Conservation (phyloP, 352 stramenopile genomes). For the Phytophthora pseudosyringae region DNA sequence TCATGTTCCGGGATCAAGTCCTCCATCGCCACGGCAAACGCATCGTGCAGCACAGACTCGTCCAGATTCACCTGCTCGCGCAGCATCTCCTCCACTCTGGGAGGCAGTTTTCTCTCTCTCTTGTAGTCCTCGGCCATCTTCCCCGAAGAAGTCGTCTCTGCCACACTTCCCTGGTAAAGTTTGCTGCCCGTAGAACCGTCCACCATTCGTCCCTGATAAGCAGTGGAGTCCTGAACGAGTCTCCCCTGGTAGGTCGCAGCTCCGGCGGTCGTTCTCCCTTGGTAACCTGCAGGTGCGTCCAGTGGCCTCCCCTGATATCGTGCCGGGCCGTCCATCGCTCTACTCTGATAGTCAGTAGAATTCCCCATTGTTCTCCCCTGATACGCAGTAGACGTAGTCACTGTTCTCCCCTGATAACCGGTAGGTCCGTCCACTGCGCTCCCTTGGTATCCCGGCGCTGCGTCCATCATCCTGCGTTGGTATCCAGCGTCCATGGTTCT, state of each 20-base stretch:
- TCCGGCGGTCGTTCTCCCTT: slow-evolving; percentile 1
- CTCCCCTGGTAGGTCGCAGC: slow-evolving; percentile 7
- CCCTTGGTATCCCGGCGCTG: slow-evolving; percentile 3
- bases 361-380: slow-evolving; percentile 10
- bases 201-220: slow-evolving; percentile 8
- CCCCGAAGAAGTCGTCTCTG: slow-evolving; percentile 3
- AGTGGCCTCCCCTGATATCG: slow-evolving; percentile 19
- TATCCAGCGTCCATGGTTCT: slow-evolving; percentile 9
- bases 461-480: slow-evolving; percentile 8
- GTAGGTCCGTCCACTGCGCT: slow-evolving; percentile 4
- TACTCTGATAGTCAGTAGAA: slow-evolving; percentile 16
- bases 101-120: slow-evolving; percentile 30
- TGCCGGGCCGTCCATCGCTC: slow-evolving; percentile 6
- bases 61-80: slow-evolving; percentile 48
- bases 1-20: slow-evolving; percentile 62
- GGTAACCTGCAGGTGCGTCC: slow-evolving; percentile 3
- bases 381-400: neutral
- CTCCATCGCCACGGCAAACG: slow-evolving; percentile 61
- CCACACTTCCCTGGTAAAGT: slow-evolving; percentile 16
- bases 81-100: slow-evolving; percentile 35
- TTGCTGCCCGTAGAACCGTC: slow-evolving; percentile 6
- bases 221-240: slow-evolving; percentile 6
- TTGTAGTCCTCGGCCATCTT: slow-evolving; percentile 42
- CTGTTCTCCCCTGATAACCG: slow-evolving; percentile 17
- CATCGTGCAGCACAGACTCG: slow-evolving; percentile 45